Conservation (phyloP, 305 asterid species). For the Striga hermonthica region DNA sequence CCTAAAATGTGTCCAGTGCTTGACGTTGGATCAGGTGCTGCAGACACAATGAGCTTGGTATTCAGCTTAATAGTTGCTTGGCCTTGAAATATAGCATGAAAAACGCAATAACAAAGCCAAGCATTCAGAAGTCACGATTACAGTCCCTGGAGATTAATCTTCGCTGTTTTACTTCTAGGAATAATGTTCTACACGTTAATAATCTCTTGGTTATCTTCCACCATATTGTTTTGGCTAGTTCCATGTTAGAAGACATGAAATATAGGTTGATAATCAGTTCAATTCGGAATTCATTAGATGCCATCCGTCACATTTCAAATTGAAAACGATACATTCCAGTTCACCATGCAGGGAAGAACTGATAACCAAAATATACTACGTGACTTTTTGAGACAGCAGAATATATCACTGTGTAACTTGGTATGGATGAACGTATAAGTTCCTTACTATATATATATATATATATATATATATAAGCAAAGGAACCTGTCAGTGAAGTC, state of each 20-base stretch:
- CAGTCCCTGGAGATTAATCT: not conserved
- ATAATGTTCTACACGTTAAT: too few species aligned
- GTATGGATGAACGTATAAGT: not conserved
- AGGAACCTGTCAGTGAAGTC: too few species aligned
- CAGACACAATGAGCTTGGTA: constrained; percentile 33
- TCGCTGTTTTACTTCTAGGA: too few species aligned
- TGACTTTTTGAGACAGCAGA: not conserved
- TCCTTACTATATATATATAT: too few species aligned
- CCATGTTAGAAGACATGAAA: not conserved
- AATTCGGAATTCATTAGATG: not conserved
- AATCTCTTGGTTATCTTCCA: not conserved
- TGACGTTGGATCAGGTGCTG: constrained; percentile 61
- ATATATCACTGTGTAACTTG: not conserved
- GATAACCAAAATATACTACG: too few species aligned
- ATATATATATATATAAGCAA: too few species aligned
- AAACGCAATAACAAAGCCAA: constrained; percentile 10
- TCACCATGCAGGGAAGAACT: too few species aligned
- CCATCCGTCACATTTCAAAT: not conserved
- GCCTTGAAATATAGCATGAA: constrained; percentile 23
- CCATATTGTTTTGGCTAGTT: not conserved
- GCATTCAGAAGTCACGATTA: constrained; percentile 1
- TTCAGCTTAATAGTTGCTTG: constrained; percentile 32
- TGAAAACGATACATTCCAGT: too few species aligned
- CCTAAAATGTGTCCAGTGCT: constrained; percentile 46
- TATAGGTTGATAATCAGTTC: not conserved